Evolutionary conservation across 768 basidiomycete genomes (phyloP).

Genomic region (Tricholoma saponaceum): DNA sequence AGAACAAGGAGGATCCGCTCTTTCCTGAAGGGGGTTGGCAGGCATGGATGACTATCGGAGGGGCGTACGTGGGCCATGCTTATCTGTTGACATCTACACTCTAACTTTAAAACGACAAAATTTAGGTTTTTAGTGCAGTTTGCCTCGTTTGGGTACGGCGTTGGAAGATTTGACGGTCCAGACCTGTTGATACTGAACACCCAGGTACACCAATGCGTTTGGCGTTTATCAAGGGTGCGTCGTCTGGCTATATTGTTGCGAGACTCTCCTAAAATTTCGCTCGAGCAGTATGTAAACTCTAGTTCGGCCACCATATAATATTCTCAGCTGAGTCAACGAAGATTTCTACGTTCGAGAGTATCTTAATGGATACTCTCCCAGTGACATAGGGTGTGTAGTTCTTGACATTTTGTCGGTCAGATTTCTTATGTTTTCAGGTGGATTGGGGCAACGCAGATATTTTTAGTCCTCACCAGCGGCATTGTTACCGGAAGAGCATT

Average conservation of each 20-base stretch:
- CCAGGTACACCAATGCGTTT: slow-evolving; percentile 21
- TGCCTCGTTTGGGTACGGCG: slow-evolving; percentile 19
- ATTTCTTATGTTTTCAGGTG: slow-evolving; percentile 13
- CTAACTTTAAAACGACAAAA: background rate
- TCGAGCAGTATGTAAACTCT: background rate
- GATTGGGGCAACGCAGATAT: slow-evolving; percentile 24
- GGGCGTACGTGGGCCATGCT: slow-evolving; percentile 11
- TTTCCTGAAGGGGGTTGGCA: slow-evolving; percentile 15
- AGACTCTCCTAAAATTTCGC: too few species aligned
- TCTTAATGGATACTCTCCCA: slow-evolving; percentile 15
- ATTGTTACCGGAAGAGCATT: slow-evolving; percentile 23
- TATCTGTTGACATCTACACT: background rate
- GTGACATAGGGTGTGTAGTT: slow-evolving; percentile 18
- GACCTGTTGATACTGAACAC: background rate
- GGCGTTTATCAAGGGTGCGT: slow-evolving; percentile 24
- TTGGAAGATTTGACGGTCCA: background rate
- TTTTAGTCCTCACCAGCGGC: slow-evolving; percentile 19
- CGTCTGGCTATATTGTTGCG: too few species aligned
- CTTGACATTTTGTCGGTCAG: background rate
- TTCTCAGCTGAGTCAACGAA: background rate
- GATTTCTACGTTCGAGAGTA: slow-evolving; percentile 24
- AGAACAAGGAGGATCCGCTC: background rate
- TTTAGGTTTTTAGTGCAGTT: slow-evolving; percentile 13
- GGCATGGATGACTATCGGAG: slow-evolving; percentile 14
- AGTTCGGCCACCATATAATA: background rate